These are phyloP conservation scores for Linum usitatissimum DNA, from an alignment of 345 rosid genomes.

Conservation along the genomic window DNA sequence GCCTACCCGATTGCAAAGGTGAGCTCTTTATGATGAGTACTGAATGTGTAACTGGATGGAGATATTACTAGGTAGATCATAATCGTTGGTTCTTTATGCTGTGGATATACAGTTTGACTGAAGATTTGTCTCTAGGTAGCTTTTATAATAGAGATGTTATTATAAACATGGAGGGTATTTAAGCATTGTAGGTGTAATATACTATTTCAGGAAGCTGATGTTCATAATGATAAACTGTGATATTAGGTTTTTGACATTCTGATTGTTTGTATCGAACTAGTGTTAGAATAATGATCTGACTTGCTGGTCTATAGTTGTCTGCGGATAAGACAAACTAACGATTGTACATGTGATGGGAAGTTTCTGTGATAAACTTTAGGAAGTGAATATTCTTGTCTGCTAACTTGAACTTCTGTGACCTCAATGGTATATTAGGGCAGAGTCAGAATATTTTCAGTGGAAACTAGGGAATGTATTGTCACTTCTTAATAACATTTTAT, in stretches of 20 bases:
- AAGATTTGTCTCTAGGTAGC: background rate
- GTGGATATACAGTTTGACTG: background rate
- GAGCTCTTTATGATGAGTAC: background rate
- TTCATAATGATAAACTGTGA: too few relatives aligned
- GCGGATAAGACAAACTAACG: background rate
- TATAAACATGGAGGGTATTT: background rate
- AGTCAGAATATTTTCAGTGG: background rate
- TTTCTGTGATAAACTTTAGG: background rate
- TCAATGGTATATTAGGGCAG: background rate
- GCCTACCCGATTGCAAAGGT: slow-evolving; percentile 25
- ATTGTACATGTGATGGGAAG: background rate
- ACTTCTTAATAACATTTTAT: background rate
- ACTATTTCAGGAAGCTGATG: background rate
- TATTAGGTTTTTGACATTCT: background rate
- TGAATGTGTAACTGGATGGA: background rate
- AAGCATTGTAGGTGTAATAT: background rate
- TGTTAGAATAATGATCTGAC: background rate
- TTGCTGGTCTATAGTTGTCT: background rate
- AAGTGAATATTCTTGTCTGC: background rate
- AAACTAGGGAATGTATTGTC: background rate
- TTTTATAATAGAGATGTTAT: too few relatives aligned
- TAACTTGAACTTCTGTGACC: background rate
- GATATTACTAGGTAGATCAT: background rate
- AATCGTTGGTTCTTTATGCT: background rate
- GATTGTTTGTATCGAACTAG: background rate